Conservation (phyloP, 805 yeast species). For the Pichia phayaonensis region DNA sequence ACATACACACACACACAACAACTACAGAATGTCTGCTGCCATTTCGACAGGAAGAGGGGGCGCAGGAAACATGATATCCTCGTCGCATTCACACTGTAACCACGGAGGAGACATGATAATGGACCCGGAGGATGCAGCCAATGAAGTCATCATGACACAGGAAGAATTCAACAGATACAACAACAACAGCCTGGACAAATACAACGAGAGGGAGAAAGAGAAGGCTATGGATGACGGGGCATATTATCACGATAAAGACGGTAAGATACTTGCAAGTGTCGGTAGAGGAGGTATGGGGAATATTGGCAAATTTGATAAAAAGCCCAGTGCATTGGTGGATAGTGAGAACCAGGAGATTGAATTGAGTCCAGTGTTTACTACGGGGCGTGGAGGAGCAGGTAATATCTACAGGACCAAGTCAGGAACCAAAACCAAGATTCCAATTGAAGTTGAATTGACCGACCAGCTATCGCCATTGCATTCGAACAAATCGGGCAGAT, state of each 20-base stretch:
- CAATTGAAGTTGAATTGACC: slow-evolving; percentile 33
- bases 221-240: not conserved
- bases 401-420: slow-evolving; percentile 28
- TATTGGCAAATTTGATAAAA: slow-evolving; percentile 32
- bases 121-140: slow-evolving; percentile 13
- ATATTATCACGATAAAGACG: slow-evolving; percentile 25
- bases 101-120: not conserved
- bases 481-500: slow-evolving; percentile 11
- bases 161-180: slow-evolving; percentile 1
- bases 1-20: not conserved
- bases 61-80: slow-evolving; percentile 27
- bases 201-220: too few species aligned
- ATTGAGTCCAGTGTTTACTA: slow-evolving; percentile 35
- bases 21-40: slow-evolving; percentile 14
- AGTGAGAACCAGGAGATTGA: slow-evolving; percentile 32
- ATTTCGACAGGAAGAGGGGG: slow-evolving; percentile 32
- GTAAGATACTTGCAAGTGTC: slow-evolving; percentile 37
- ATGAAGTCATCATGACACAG: slow-evolving; percentile 19
- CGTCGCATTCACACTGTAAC: not conserved
- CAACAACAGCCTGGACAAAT: not conserved
- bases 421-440: slow-evolving; percentile 23
- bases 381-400: slow-evolving; percentile 55
- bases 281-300: slow-evolving; percentile 57
- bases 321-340: slow-evolving; percentile 37
- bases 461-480: slow-evolving; percentile 34